Conservation (phyloP, 2,329 filamentous ascomycete genomes). For the Cladosporium austrohemisphaericum region DNA sequence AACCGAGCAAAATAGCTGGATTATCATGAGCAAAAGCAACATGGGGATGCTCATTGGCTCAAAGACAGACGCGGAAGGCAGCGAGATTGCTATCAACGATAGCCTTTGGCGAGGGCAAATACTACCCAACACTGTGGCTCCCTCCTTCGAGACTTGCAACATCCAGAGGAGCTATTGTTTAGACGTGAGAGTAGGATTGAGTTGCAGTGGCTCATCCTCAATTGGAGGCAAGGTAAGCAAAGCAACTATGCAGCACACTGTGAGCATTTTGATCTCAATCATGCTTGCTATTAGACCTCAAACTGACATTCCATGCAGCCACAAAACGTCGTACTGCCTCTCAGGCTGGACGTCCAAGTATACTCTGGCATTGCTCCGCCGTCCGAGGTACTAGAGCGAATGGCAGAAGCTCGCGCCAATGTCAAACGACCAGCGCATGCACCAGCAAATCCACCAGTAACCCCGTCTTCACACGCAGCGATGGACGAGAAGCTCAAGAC, state of each 20-base stretch:
- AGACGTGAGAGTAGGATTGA: constrained; percentile 74
- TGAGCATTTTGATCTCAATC: constrained; percentile 15
- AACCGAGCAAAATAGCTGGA: constrained; percentile 69
- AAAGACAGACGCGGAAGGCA: constrained; percentile 55
- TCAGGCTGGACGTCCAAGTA: constrained; percentile 74
- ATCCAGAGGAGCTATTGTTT: constrained; percentile 77
- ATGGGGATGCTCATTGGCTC: constrained; percentile 66
- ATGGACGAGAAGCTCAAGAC: constrained; percentile 24
- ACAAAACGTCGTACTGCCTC: constrained; percentile 72
- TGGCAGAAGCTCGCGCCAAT: constrained; percentile 36
- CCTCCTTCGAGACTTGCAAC: constrained; percentile 86
- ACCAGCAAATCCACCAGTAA: background rate
- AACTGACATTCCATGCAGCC: constrained; percentile 21
- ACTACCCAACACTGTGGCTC: constrained; percentile 81
- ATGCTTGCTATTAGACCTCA: background rate
- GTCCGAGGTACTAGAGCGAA: constrained; percentile 66
- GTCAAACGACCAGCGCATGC: constrained; percentile 18
- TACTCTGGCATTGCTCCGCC: constrained; percentile 87
- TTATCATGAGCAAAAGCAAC: constrained; percentile 68
- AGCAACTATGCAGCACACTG: constrained; percentile 21
- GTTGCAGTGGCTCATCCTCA: constrained; percentile 56
- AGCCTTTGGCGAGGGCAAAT: constrained; percentile 67
- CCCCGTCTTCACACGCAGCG: background rate
- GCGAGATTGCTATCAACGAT: constrained; percentile 48
- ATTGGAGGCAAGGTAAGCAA: constrained; percentile 40